A percentile compares a stretch with the other conserved stretches of the same genome.
Evolutionary conservation across 257 asterid species (phyloP).

Genomic region (Eucommia ulmoides): DNA sequence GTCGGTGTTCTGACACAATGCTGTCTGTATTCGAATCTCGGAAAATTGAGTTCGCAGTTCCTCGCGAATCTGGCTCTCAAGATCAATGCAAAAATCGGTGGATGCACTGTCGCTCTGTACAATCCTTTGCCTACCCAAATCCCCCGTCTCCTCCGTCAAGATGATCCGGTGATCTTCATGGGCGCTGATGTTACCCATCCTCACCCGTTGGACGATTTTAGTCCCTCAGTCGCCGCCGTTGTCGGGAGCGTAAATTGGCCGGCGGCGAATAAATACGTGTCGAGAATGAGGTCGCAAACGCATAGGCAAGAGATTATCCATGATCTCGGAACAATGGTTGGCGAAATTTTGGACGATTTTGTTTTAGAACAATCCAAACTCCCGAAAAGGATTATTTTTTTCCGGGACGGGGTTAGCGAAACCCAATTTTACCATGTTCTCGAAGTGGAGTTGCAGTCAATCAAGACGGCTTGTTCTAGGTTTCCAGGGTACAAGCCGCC

Average conservation of each 20-base stretch:
- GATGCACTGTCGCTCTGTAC: conserved; percentile 80
- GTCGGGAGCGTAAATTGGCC: conserved; percentile 98
- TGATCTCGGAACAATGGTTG: conserved; percentile 56
- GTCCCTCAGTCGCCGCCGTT: conserved; percentile 92
- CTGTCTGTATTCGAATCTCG: conserved; percentile 68
- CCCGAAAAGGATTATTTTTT: conserved; percentile 64
- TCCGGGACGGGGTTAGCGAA: conserved; percentile 95
- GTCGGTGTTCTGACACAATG: conserved; percentile 83
- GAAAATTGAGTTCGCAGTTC: conserved; percentile 54
- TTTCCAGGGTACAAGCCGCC: conserved; percentile 68
- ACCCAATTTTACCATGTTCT: conserved; percentile 74
- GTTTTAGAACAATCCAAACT: conserved; percentile 36
- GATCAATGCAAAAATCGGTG: conserved; percentile 93
- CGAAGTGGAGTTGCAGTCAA: conserved; percentile 44
- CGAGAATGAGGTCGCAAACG: conserved; percentile 85
- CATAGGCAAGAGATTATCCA: conserved; percentile 85
- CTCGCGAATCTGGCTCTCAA: conserved; percentile 84
- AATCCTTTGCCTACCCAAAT: conserved; percentile 60
- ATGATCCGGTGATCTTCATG: conserved; percentile 78
- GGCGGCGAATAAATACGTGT: conserved; percentile 65
- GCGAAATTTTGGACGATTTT: conserved; percentile 68
- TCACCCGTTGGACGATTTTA: conserved; percentile 75
- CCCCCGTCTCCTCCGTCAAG: conserved; percentile 54
- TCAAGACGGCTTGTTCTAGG: conserved; percentile 46
- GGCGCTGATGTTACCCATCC: conserved; percentile 99